Conservation (phyloP, 192 early-diverging fungal genomes). For the Backusella sp. region DNA sequence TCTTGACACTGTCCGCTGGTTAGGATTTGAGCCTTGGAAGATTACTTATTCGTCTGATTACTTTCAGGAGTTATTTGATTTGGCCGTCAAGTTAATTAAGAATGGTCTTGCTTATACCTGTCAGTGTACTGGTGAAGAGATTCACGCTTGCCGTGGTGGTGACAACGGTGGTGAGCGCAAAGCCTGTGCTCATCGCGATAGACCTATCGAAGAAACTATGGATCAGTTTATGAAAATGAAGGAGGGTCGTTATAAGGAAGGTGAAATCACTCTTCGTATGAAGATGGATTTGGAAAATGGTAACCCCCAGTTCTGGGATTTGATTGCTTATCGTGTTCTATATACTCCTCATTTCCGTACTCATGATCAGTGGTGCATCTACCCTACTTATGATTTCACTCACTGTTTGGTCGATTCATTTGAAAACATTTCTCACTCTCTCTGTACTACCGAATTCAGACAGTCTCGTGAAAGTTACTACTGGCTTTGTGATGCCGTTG, state of each 20-base stretch:
- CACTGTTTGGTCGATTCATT: constrained; percentile 99
- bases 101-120: constrained; percentile 75
- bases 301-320: constrained; percentile 99
- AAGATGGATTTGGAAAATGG: constrained; percentile 99
- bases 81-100: constrained; percentile 90
- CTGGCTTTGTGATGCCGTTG: constrained; percentile 98
- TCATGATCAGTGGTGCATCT: constrained; percentile 94
- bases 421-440: constrained; percentile 99
- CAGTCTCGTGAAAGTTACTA: constrained; percentile 96
- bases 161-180: constrained; percentile 80
- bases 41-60: constrained; percentile 98
- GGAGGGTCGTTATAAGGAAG: constrained; percentile 92
- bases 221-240: constrained; percentile 98
- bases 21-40: constrained; percentile 89
- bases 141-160: constrained; percentile 89
- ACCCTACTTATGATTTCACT: constrained; percentile 99
- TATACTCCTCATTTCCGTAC: constrained; percentile 93
- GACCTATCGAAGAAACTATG: constrained; percentile 91
- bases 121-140: constrained; percentile 95
- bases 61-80: constrained; percentile 94
- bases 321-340: constrained; percentile 95
- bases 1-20: constrained; percentile 90
- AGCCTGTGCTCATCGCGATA: constrained; percentile 88
- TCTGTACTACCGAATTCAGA: constrained; percentile 97
- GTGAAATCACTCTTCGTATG: constrained; percentile 93